Base-by-base conservation (phyloP, 495 filamentous ascomycete species). In the Chaetomium tenue region DNA sequence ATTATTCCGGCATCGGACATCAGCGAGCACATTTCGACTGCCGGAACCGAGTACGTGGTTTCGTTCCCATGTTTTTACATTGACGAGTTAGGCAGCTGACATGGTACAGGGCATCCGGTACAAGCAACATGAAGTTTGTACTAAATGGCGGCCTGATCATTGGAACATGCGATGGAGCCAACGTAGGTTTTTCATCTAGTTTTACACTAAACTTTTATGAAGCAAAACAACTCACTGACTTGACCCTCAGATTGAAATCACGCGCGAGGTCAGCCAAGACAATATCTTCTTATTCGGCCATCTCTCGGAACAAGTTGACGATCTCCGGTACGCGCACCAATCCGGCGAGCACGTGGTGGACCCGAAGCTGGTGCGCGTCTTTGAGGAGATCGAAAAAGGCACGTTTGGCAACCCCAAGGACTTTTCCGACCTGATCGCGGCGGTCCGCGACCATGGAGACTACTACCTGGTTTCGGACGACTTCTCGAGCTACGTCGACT, bases 221-320 rank as follows among this genome's bases (percentile, higher is more conserved):
- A 47, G 44, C 33, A 44, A 18, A 22, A 12, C 9, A 16, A 3
- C n/a, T 16, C 11, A 53, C 60, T 72, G 33, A 74, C 63, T n/a
- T 7, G 12, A 3, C 15, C 18, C 28, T 26, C 26, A 94, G 91
- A 96, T 97, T 72, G 92, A 97, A 81, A 98, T 98, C 73, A 98
- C 94, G 6, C 92, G 95, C 61, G 95, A 98, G 77, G 90, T 97
- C 69, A 90, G 92, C 68, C 90, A 97, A 66, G 84, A 89, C 69
- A 97, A 98, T 79, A 98, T 98, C 76, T 98, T 98, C 86, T 89
- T 98, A 73, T 97, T 98, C 71, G 94, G 94, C 51, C 94, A 92
- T 73, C 86, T 98, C 8, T 91, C 94, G 65, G 95, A 98, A 79
- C 90, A 98, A 70, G 95, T 98, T 61, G 94, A 98, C 70, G 92